A percentile compares a stretch with the other conserved stretches of the same genome.
Conservation (phyloP, 352 stramenopile genomes). For the Globisporangium heterothallicum region DNA sequence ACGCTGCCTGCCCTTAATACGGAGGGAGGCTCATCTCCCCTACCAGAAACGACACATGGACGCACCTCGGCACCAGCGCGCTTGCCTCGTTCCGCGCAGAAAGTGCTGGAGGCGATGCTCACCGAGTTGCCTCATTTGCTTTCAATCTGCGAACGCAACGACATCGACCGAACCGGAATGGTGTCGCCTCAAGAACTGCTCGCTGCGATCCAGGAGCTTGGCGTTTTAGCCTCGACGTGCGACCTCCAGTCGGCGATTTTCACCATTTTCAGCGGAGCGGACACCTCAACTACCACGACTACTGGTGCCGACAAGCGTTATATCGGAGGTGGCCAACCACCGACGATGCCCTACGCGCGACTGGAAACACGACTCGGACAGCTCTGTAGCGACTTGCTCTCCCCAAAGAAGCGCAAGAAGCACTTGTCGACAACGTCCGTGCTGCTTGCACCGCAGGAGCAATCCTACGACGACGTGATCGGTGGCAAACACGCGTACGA, state of each 20-base stretch:
- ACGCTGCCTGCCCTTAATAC: conserved; percentile 27
- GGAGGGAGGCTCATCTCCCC: conserved; percentile 5
- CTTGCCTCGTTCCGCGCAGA: conserved; percentile 51
- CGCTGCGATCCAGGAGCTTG: conserved; percentile 49
- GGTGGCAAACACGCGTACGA: conserved; percentile 21
- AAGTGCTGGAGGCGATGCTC: conserved; percentile 67
- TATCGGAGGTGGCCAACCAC: neutral
- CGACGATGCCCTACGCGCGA: conserved; percentile 34
- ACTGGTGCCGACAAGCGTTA: neutral
- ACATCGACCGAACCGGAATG: conserved; percentile 32
- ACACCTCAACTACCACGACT: too few species aligned
- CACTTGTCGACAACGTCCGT: conserved; percentile 69
- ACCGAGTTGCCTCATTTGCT: conserved; percentile 32
- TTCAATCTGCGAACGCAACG: conserved; percentile 43
- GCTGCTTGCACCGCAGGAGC: conserved; percentile 53
- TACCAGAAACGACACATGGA: neutral
- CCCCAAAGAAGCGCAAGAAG: conserved; percentile 57
- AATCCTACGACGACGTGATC: conserved; percentile 16
- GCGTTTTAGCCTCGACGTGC: conserved; percentile 45
- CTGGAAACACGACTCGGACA: conserved; percentile 38
- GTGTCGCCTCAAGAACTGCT: conserved; percentile 42
- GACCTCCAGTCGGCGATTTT: conserved; percentile 56
- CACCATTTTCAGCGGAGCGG: conserved; percentile 25
- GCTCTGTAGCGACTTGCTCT: conserved; percentile 63
- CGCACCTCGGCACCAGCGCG: neutral